Evolutionary conservation across 2,329 filamentous ascomycete species (phyloP), one percentile per base, ranked within the genome.

Genomic region (Apiospora phragmitis): DNA sequence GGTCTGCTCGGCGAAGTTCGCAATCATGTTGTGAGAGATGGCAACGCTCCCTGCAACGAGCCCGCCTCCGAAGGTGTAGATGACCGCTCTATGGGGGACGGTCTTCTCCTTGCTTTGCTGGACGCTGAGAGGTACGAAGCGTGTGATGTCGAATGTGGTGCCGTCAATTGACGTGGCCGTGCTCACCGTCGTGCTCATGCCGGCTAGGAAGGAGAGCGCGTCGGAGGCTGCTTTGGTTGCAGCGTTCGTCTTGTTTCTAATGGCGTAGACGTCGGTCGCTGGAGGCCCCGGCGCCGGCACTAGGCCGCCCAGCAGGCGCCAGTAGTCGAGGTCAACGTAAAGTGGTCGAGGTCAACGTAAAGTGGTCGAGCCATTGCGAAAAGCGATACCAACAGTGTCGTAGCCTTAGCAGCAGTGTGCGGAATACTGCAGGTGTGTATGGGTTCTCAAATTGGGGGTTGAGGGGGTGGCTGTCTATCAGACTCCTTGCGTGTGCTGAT

Each of bases 21-120:
- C 68, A 49, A 74, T 71, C 18, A 43, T 21, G 14, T 45, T n/a
- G 16, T 69, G 69, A 70, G 70, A 71, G 21, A 74, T 41, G 45
- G 75, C 43, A 51, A 76, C 67, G 65, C 69, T 73, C 65, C 76
- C 76, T 5, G 71, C 71, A 16, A 77, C 66, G 73, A 77, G 72
- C 45, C 75, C 75, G 49, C 76, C 76, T 49, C 77, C 75, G 51
- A 76, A 73, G 5, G 72, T 72, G 67, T 72, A 75, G 24, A 79
- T 14, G 68, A 76, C 67, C 4, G 75, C 76, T 43, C 75, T 71
- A 43, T 77, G 49, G 11, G 24, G 75, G 8, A 72, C 49, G 4
- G 26, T 42, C 3, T 67, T 51, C 0, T 32, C 24, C 18, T 26
- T 65, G 43, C 21, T 47, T 4, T 24, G 14, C 14, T 70, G 55